Evolutionary conservation across 371 early-diverging fungal genomes (phyloP), one percentile per base, ranked within the genome.

Genomic region (Gilbertella persicaria): DNA sequence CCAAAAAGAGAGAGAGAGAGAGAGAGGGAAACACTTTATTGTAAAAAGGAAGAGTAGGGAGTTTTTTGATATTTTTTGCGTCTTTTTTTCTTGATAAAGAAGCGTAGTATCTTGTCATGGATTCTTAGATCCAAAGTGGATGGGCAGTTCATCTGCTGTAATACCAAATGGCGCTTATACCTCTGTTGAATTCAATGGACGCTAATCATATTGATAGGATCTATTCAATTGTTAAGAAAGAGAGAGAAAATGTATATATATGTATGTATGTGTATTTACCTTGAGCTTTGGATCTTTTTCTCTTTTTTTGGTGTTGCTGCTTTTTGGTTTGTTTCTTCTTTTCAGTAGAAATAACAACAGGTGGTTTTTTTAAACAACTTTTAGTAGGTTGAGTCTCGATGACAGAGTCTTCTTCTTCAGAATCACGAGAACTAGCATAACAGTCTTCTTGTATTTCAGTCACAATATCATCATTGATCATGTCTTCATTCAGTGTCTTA

Each of bases 401-500:
- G 12, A 14, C 7, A 17, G 44, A 37, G 40, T 49, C 45, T 10
- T 49, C 51, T 39, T 56, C 58, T n/a, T 51, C 39, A 26, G 50
- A 37, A 23, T 40, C 19, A n/a, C 52, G 56, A 29, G 52, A 39
- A 24, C 29, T 28, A 35, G 55, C 50, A 37, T 21, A 44, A 40
- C 56, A 51, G 26, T 62, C 57, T 40, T 56, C 57, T 49, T 68
- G 60, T 14, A 77, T 77, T 64, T 77, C 77, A 10, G 60, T 42
- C 46, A 77, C 58, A 33, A 77, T 77, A 33, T 58, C 49, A 24
- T 77, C 77, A 45, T 58, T 64, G 20, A 73, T 43, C 63, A 77
- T 64, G 8, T 66, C 67, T 60, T 68, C 59, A 42, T 61, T 66
- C 3, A 69, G 49, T 10, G 51, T 55, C 33, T 56, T 62, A 8